These are phyloP conservation scores for Phalaenopsis aphrodite DNA, from an alignment of 106 monocot genomes.

Conservation along the genomic window DNA sequence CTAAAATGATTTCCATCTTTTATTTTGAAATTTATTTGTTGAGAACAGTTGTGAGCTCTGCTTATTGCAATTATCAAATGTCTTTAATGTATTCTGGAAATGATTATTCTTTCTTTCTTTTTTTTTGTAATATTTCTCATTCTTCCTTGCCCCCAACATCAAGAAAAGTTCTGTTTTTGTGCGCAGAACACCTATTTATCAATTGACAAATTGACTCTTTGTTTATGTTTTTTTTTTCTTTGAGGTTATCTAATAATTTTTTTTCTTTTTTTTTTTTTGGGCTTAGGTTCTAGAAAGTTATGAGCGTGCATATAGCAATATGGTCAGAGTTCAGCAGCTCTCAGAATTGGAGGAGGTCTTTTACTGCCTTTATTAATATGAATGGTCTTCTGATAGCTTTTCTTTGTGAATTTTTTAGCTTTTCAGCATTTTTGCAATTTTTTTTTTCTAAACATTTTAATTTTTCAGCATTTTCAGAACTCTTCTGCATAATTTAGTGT, in stretches of 20 bases:
- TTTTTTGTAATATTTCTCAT: too few species aligned
- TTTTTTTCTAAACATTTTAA: neutral
- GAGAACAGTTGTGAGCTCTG: too few species aligned
- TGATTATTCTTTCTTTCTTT: too few species aligned
- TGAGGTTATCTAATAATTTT: neutral
- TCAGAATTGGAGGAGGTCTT: slow-evolving; percentile 93
- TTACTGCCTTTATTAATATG: neutral
- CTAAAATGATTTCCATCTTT: too few species aligned
- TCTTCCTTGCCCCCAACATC: too few species aligned
- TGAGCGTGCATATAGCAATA: slow-evolving; percentile 95
- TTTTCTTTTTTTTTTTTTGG: neutral
- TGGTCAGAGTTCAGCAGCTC: slow-evolving; percentile 97
- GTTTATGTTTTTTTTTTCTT: neutral
- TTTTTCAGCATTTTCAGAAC: neutral
- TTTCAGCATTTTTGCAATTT: neutral
- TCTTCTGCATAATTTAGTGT: neutral
- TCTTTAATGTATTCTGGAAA: too few species aligned
- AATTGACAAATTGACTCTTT: neutral
- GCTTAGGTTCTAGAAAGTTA: slow-evolving; percentile 96
- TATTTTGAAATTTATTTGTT: too few species aligned
- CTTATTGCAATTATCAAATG: too few species aligned
- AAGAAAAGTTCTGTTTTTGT: neutral
- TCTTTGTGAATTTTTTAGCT: neutral
- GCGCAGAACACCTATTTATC: neutral
- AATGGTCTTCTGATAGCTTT: neutral